Evolutionary conservation across 1,284 basidiomycete genomes (phyloP).

Genomic region (Pholiota adiposa): DNA sequence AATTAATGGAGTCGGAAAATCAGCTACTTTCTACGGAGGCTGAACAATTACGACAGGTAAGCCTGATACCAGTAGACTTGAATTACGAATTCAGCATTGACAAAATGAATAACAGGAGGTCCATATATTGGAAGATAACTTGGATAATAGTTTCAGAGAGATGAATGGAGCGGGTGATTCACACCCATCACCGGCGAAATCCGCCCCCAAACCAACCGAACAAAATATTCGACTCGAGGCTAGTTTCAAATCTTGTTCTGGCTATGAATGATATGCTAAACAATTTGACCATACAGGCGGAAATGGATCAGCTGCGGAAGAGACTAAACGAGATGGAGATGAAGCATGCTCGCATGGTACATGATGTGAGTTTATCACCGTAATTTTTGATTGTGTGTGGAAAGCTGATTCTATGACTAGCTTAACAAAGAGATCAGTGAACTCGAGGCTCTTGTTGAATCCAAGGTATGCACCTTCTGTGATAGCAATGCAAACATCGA

Average conservation of each 20-base stretch:
- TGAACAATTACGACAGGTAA: constrained; percentile 76
- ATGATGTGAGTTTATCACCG: constrained; percentile 57
- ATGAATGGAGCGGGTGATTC: constrained; percentile 47
- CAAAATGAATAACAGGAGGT: constrained; percentile 55
- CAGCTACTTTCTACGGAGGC: constrained; percentile 73
- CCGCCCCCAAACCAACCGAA: constrained; percentile 49
- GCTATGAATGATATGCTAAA: constrained; percentile 8
- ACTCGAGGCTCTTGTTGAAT: constrained; percentile 86
- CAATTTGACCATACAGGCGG: constrained; percentile 44
- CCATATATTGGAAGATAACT: constrained; percentile 72
- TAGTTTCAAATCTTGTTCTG: constrained; percentile 7
- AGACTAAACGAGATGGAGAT: constrained; percentile 70
- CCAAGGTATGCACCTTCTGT: constrained; percentile 63
- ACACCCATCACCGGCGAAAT: constrained; percentile 27
- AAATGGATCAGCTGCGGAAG: constrained; percentile 73
- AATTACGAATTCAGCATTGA: not conserved
- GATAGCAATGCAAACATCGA: not conserved
- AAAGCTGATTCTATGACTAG: constrained; percentile 40
- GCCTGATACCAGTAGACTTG: constrained; percentile 14
- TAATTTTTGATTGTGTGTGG: not conserved
- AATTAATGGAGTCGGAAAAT: constrained; percentile 79
- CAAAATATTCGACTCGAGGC: constrained; percentile 62
- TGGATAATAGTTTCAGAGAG: constrained; percentile 59
- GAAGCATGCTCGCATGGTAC: constrained; percentile 70
- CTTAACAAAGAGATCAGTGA: constrained; percentile 91